A percentile compares a stretch with the other conserved stretches of the same genome.
Conservation (phyloP, 2,329 filamentous ascomycete genomes). For the Chrysosporium queenslandicum region DNA sequence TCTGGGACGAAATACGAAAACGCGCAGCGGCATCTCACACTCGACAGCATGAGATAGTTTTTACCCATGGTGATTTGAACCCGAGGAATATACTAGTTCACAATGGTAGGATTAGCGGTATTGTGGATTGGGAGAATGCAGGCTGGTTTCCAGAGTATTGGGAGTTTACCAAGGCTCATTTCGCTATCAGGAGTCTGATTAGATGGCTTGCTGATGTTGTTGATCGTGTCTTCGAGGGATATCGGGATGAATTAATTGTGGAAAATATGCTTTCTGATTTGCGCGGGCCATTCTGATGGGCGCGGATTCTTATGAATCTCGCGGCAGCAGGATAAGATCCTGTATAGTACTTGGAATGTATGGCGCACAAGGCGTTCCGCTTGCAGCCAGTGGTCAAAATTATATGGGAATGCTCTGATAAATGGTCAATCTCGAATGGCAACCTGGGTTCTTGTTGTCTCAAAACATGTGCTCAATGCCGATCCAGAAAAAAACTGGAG, state of each 20-base stretch:
- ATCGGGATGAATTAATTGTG: slow-evolving; percentile 15
- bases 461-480: too few species aligned
- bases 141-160: slow-evolving; percentile 27
- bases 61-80: slow-evolving; percentile 24
- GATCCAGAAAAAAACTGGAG: too few species aligned
- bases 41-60: slow-evolving; percentile 21
- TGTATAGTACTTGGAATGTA: too few species aligned
- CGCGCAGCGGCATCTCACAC: slow-evolving; percentile 13
- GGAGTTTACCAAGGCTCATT: slow-evolving; percentile 23
- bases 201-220: slow-evolving; percentile 17
- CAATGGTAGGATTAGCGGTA: slow-evolving; percentile 21
- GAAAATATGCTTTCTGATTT: slow-evolving; percentile 18
- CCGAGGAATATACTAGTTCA: slow-evolving; percentile 24
- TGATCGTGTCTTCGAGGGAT: slow-evolving; percentile 16
- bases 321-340: too few species aligned
- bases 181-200: slow-evolving; percentile 11
- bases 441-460: too few species aligned
- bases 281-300: slow-evolving; percentile 13
- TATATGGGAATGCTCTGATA: too few species aligned
- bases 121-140: slow-evolving; percentile 26
- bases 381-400: too few species aligned
- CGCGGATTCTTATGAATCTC: too few species aligned
- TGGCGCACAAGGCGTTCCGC: too few species aligned
- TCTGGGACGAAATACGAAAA: slow-evolving; percentile 13
- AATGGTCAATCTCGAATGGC: too few species aligned